A percentile compares a stretch with the other conserved stretches of the same genome.
phyloP scores from a whole-genome alignment of 1,284 basidiomycete genomes.

The Pseudozyma thailandica region DNA sequence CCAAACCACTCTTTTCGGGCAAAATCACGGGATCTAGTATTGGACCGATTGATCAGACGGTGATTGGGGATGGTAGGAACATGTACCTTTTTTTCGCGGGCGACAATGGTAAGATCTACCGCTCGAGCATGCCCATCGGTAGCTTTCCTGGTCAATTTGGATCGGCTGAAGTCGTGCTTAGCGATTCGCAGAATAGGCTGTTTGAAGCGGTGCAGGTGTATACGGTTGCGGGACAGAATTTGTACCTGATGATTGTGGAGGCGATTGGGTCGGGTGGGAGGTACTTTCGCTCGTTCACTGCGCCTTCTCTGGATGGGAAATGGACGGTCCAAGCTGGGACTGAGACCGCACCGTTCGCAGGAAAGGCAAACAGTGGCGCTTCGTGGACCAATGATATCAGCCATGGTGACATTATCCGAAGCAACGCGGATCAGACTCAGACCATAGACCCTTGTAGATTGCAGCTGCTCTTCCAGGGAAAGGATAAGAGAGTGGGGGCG shows the following conservation, averaged over 20 bases:
- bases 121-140: slow-evolving; percentile 25
- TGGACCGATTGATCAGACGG: slow-evolving; percentile 33
- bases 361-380: slow-evolving; percentile 30
- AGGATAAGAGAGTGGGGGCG: neutral
- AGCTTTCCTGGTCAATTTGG: slow-evolving; percentile 24
- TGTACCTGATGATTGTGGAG: slow-evolving; percentile 43
- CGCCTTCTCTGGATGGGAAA: slow-evolving; percentile 20
- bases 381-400: slow-evolving; percentile 39
- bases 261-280: slow-evolving; percentile 19
- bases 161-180: slow-evolving; percentile 24
- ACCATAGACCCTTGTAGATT: slow-evolving; percentile 29
- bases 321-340: slow-evolving; percentile 28
- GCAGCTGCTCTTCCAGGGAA: slow-evolving; percentile 35
- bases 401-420: slow-evolving; percentile 36
- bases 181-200: slow-evolving; percentile 16
- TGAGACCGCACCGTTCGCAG: slow-evolving; percentile 40
- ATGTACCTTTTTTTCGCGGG: slow-evolving; percentile 36
- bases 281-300: slow-evolving; percentile 37
- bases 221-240: slow-evolving; percentile 28
- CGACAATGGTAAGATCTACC: slow-evolving; percentile 42
- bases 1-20: slow-evolving; percentile 20
- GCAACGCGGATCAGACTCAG: slow-evolving; percentile 34
- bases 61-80: slow-evolving; percentile 23
- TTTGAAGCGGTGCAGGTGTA: slow-evolving; percentile 38
- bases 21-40: slow-evolving; percentile 4